Conservation (phyloP, 208 protist genomes). For the Trypanosoma rangeli region DNA sequence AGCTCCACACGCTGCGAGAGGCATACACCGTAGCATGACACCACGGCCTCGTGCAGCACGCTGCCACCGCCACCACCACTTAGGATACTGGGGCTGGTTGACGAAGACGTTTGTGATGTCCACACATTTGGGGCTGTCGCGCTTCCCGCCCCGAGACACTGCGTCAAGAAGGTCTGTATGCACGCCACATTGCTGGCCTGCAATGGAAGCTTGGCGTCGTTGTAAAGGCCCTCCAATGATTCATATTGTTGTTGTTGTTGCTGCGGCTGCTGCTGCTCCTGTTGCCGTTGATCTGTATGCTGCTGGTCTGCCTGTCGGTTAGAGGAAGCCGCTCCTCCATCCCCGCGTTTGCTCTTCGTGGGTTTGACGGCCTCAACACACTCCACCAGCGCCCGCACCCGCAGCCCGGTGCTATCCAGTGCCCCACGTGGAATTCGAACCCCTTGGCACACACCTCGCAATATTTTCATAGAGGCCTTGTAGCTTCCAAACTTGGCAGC, state of each 20-base stretch:
- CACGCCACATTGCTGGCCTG: slow-evolving; percentile 35
- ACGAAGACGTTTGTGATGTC: neutral
- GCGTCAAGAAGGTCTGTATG: slow-evolving; percentile 36
- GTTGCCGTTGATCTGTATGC: neutral
- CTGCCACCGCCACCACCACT: neutral
- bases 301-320: slow-evolving; percentile 7
- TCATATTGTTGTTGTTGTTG: slow-evolving; percentile 16
- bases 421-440: slow-evolving; percentile 40
- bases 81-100: neutral
- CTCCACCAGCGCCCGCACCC: slow-evolving; percentile 13
- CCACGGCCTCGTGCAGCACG: slow-evolving; percentile 38
- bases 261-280: too few relatives aligned
- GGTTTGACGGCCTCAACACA: slow-evolving; percentile 12
- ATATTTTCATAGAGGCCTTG: slow-evolving; percentile 49
- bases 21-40: slow-evolving; percentile 41
- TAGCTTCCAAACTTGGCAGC: slow-evolving; percentile 58
- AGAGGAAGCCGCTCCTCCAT: neutral
- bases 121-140: neutral
- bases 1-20: slow-evolving; percentile 58
- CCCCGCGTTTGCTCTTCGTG: slow-evolving; percentile 13
- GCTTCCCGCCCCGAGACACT: slow-evolving; percentile 25
- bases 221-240: slow-evolving; percentile 25
- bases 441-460: slow-evolving; percentile 60
- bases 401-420: slow-evolving; percentile 19
- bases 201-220: slow-evolving; percentile 42